Base-by-base conservation (phyloP, 768 basidiomycete genomes). In the Termitomyces sp. region DNA sequence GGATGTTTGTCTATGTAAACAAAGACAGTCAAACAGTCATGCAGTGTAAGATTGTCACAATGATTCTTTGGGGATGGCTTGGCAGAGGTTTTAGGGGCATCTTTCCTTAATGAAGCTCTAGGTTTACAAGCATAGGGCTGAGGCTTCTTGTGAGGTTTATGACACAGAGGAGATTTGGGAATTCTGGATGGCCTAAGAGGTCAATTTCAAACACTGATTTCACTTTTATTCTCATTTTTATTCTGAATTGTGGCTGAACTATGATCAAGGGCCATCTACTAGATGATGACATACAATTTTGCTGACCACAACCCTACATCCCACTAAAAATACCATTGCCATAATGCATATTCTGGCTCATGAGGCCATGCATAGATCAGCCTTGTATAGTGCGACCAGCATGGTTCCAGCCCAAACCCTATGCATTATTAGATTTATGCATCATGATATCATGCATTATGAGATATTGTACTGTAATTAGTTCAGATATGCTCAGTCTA, bases 361-460 rank as follows among this genome's bases (percentile, higher is more conserved):
- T 28, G 28, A 7, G 28, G 28, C 28, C 28, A 28, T 28, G 28
- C 28, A 28, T 28, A 28, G 8, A 28, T 5, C 28, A 28, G 28
- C 8, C 5, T 28, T 19, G 1, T 21, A 35, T 12, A 37, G 34
- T 35, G 32, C 5, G 28, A 28, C 28, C 28, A 50, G 6, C 32
- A 25, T 52, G 23, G 50, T 52, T 41, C 39, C 50, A 41, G 35
- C 35, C 11, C 41, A 39, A 12, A 41, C 5, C 39, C 25, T n/a
- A 52, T 52, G 39, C 39, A 52, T 17, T 41, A 52, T 52, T n/a
- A 39, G 50, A 51, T 27, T 51, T 40, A 51, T 39, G n/a, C n/a
- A n/a, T n/a, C n/a, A n/a, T n/a, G n/a, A n/a, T n/a, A n/a, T n/a
- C n/a, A n/a, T n/a, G n/a, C 49, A 51, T 40, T 51, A 51, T 39